Evolutionary conservation across 2,329 filamentous ascomycete species (phyloP).

Genomic region (Emergomyces africanus): DNA sequence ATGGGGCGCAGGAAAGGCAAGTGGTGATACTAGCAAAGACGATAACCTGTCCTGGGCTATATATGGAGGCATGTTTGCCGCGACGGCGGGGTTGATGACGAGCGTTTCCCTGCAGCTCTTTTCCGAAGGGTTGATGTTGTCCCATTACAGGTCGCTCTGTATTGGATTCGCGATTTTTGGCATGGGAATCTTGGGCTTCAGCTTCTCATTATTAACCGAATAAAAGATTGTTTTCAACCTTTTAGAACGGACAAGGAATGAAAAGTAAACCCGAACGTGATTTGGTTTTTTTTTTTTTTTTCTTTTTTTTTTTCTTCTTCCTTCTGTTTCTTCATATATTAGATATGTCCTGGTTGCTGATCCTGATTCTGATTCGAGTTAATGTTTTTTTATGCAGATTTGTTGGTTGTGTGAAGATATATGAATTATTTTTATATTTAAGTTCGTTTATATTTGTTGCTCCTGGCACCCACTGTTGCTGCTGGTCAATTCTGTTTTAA

Average conservation of each 20-base stretch:
- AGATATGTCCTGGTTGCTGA: neutral
- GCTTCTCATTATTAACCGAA: slow-evolving; percentile 71
- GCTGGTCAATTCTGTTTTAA: slow-evolving; percentile 1
- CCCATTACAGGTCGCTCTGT: slow-evolving; percentile 32
- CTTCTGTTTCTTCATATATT: neutral
- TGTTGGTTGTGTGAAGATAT: slow-evolving; percentile 1
- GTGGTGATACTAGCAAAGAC: neutral
- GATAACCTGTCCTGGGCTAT: slow-evolving; percentile 40
- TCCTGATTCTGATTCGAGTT: slow-evolving; percentile 3
- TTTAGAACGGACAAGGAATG: too few relatives aligned
- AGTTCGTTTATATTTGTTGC: neutral
- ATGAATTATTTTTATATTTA: neutral
- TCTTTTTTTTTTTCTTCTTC: neutral
- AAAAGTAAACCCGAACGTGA: too few relatives aligned
- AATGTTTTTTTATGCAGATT: slow-evolving; percentile 12
- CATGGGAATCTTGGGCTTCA: slow-evolving; percentile 77
- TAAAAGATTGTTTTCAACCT: slow-evolving; percentile 5
- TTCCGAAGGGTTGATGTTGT: slow-evolving; percentile 70
- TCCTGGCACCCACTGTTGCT: neutral
- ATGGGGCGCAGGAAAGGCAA: slow-evolving; percentile 46
- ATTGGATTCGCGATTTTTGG: slow-evolving; percentile 35
- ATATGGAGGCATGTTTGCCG: slow-evolving; percentile 59
- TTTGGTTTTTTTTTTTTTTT: too few relatives aligned
- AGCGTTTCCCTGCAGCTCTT: slow-evolving; percentile 85
- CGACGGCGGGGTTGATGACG: slow-evolving; percentile 89